Conservation (phyloP, 2,329 filamentous ascomycete genomes). For the Hypoxylon sp. region DNA sequence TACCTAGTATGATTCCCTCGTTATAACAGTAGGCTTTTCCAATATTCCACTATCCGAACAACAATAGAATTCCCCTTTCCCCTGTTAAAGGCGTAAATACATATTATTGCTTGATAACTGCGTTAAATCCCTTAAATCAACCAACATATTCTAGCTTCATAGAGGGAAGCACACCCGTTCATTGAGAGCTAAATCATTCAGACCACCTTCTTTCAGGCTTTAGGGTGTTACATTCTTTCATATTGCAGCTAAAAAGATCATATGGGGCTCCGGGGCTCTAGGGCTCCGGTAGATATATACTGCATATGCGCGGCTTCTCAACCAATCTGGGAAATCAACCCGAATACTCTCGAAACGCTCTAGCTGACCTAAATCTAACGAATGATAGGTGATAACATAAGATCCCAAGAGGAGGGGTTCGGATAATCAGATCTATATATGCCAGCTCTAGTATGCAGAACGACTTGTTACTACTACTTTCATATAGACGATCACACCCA, state of each 20-base stretch:
- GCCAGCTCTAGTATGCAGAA: neutral
- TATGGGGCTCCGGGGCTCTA: neutral
- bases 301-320: neutral
- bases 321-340: constrained; percentile 6
- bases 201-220: neutral
- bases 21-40: neutral
- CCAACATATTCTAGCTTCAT: neutral
- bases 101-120: neutral
- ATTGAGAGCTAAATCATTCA: neutral
- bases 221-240: neutral
- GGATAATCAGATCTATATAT: neutral
- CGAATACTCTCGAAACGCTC: constrained; percentile 10
- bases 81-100: neutral
- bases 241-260: neutral
- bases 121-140: neutral
- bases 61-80: neutral
- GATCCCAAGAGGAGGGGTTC: constrained; percentile 17
- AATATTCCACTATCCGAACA: neutral
- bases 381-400: constrained; percentile 11
- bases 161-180: neutral
- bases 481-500: neutral
- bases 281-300: constrained; percentile 1
- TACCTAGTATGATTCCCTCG: neutral
- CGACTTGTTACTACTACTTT: neutral
- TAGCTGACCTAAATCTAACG: constrained; percentile 4